Evolutionary conservation across 257 asterid genomes (phyloP).

Genomic region (Solanum microdontum): DNA sequence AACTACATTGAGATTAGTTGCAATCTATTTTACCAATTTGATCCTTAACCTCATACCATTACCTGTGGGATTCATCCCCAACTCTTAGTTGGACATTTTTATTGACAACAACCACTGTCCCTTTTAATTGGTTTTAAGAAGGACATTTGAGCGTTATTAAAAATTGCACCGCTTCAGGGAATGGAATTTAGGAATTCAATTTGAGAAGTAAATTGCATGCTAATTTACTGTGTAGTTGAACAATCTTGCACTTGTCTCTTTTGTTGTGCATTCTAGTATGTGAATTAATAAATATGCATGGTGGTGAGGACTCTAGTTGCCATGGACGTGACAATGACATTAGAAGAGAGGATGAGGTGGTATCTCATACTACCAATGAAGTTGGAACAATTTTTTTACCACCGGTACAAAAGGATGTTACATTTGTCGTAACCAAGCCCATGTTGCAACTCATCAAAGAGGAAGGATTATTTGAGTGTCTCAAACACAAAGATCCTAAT

Average conservation of each 20-base stretch:
- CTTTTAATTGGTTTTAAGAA: too few species aligned
- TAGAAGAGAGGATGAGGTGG: neutral
- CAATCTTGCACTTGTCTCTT: neutral
- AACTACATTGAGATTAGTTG: neutral
- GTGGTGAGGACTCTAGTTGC: neutral
- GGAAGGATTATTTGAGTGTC: neutral
- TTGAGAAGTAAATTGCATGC: neutral
- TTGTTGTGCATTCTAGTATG: neutral
- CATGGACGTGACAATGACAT: neutral
- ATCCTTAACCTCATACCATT: neutral
- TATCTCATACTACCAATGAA: neutral
- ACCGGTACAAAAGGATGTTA: neutral
- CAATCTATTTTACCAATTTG: neutral
- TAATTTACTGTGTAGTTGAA: neutral
- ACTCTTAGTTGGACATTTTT: neutral
- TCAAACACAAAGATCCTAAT: neutral
- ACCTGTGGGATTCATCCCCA: neutral
- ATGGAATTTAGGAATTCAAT: neutral
- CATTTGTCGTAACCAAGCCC: neutral
- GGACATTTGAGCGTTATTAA: neutral
- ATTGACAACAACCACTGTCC: neutral
- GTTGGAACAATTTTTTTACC: neutral
- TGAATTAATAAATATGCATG: neutral
- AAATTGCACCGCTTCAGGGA: neutral
- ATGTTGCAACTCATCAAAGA: neutral